Evolutionary conservation across 2,329 filamentous ascomycete species (phyloP), one percentile per base, ranked within the genome.

Genomic region (Ascosphaera acerosa): DNA sequence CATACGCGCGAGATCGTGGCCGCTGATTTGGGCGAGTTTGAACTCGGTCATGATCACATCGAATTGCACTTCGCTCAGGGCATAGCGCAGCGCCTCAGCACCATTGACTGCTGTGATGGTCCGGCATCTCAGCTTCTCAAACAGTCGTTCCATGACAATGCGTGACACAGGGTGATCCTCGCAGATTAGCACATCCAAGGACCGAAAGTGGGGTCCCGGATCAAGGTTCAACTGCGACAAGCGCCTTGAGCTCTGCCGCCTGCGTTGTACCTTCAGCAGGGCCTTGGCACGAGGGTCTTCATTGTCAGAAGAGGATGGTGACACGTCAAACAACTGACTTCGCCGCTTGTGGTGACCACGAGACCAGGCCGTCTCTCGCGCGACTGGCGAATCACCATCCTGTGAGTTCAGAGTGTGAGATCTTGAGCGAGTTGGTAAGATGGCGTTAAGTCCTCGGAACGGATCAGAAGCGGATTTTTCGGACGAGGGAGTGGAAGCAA

Each of bases 41-140:
- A 81, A 92, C 52, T 97, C 87, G 51, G 91, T 84, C 60, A 97
- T 87, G 48, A 97, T 92, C 42, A 92, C 80, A 52, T 97, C 87
- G 46, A 94, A 97, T 46, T 94, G 90, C 47, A 97, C 84, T 47
- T 94, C 84, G 45, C 84, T 84, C 61, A 90, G 77, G 17, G 87
- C 81, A 52, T 87, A 91, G 15, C 84, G 70, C 43, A 91, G 74
- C 7, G 84, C 87, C 46, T 97, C 87, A 0, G 78, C 73, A 1
- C 87, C 87, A 41, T 82, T 91, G 3, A 73, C 65, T 3, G 87
- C 84, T 2, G 78, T 81, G 43, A 97, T 87, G 6, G 84, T 92
- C 26, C 87, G 76, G 44, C 87, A 97, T 20, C 80, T 75, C 20
- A 94, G 59, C 53, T 94, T 97, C 50, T 97, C 87, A 32, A 97